A percentile compares a stretch with the other conserved stretches of the same genome.
phyloP scores from a whole-genome alignment of 371 early-diverging fungal species.

The Haplosporangium sp. region DNA sequence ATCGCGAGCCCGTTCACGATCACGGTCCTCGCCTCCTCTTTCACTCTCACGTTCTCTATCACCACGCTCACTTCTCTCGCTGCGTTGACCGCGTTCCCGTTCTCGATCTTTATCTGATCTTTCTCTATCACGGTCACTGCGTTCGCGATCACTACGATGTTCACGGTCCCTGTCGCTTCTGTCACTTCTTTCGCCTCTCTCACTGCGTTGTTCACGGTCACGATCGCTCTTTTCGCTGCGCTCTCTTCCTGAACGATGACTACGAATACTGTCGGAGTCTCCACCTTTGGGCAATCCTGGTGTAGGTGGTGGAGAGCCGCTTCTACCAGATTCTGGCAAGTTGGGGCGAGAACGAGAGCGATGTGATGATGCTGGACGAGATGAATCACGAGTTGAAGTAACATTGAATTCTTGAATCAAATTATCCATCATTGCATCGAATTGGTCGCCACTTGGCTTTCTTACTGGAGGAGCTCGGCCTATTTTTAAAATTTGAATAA shows the following conservation, averaged over 20 bases:
- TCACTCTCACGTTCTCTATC: constrained; percentile 16
- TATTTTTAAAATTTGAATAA: background rate
- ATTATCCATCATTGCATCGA: constrained; percentile 71
- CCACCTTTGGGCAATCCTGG: constrained; percentile 37
- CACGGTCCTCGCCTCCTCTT: constrained; percentile 16
- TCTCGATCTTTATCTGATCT: constrained; percentile 21
- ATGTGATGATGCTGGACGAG: constrained; percentile 40
- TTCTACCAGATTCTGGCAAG: constrained; percentile 30
- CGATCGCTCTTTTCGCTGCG: constrained; percentile 20
- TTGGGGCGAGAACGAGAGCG: constrained; percentile 54
- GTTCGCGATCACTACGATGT: constrained; percentile 31
- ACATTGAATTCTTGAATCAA: constrained; percentile 67
- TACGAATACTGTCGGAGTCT: constrained; percentile 38
- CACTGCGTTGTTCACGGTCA: constrained; percentile 27
- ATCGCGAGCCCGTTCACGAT: constrained; percentile 29
- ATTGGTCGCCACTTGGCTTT: constrained; percentile 52
- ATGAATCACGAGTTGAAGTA: constrained; percentile 41
- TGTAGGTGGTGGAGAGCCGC: constrained; percentile 45
- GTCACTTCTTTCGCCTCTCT: constrained; percentile 27
- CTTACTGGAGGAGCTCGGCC: constrained; percentile 22
- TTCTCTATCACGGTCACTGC: constrained; percentile 18
- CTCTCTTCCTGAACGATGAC: constrained; percentile 52
- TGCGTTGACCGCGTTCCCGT: constrained; percentile 8
- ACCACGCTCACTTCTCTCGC: constrained; percentile 17
- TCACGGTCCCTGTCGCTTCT: constrained; percentile 16